Conservation (phyloP, 345 rosid genomes). For the Pseudoturritis turrita region DNA sequence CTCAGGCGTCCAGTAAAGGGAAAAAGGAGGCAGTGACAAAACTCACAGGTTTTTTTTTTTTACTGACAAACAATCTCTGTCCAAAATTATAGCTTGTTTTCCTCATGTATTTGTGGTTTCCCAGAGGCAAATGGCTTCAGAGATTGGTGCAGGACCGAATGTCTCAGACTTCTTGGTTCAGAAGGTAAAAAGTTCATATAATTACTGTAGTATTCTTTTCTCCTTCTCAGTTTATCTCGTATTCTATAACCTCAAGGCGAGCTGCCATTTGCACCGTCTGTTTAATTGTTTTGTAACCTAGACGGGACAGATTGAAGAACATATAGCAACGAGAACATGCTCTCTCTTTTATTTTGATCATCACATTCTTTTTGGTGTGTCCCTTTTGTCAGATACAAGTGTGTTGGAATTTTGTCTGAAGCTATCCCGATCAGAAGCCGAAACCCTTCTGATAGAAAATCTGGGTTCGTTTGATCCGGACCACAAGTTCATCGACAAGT, state of each 20-base stretch:
- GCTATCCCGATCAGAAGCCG: slow-evolving; percentile 92
- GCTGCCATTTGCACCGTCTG: neutral
- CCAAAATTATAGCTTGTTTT: neutral
- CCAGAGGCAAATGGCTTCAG: slow-evolving; percentile 94
- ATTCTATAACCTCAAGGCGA: neutral
- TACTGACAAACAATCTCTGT: neutral
- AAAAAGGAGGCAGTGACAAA: slow-evolving; percentile 50
- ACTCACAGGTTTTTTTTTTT: slow-evolving; percentile 53
- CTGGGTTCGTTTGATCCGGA: slow-evolving; percentile 67
- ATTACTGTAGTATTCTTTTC: neutral
- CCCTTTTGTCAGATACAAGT: slow-evolving; percentile 58
- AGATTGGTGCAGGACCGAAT: slow-evolving; percentile 92
- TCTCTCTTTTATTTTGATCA: neutral
- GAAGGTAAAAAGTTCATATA: slow-evolving; percentile 47
- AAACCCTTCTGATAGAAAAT: slow-evolving; percentile 66
- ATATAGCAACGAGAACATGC: neutral
- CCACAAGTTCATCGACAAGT: slow-evolving; percentile 86
- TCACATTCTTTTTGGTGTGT: neutral
- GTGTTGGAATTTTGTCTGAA: slow-evolving; percentile 86
- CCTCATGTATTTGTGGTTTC: slow-evolving; percentile 19
- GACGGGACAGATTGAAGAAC: neutral
- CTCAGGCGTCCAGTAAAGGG: slow-evolving; percentile 52
- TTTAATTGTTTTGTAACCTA: neutral
- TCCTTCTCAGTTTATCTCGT: neutral
- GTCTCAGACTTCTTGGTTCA: slow-evolving; percentile 79